A percentile compares a stretch with the other conserved stretches of the same genome.
These are phyloP conservation scores for Kurtzmaniella quercitrusa DNA, from an alignment of 1,139 yeast species.

Conservation along the genomic window DNA sequence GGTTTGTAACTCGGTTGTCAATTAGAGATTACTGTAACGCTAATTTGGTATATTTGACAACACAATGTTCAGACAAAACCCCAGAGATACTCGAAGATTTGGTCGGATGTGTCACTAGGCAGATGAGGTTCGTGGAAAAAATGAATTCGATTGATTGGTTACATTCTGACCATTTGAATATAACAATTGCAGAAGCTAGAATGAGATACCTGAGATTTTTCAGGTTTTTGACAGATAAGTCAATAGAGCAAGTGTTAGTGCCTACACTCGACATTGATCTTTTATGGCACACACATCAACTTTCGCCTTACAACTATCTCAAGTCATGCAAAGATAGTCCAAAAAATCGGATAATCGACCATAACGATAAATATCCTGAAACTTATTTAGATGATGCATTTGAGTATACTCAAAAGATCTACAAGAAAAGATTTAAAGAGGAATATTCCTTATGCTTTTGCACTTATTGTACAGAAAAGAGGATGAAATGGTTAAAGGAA, in stretches of 20 bases:
- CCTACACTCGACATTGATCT: slow-evolving; percentile 30
- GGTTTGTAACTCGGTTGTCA: background rate
- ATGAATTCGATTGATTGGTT: slow-evolving; percentile 29
- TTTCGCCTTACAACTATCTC: slow-evolving; percentile 16
- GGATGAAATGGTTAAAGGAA: background rate
- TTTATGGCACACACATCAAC: slow-evolving; percentile 29
- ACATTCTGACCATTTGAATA: slow-evolving; percentile 15
- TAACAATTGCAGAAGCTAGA: slow-evolving; percentile 17
- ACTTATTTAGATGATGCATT: slow-evolving; percentile 9
- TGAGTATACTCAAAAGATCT: slow-evolving; percentile 12
- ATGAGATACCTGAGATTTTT: slow-evolving; percentile 26
- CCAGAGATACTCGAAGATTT: slow-evolving; percentile 17
- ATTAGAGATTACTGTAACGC: background rate
- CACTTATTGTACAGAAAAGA: slow-evolving; percentile 10
- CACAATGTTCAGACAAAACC: background rate
- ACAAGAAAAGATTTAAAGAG: slow-evolving; percentile 6
- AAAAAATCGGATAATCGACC: slow-evolving; percentile 10
- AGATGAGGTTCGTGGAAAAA: slow-evolving; percentile 25
- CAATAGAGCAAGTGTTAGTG: slow-evolving; percentile 6
- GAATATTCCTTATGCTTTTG: slow-evolving; percentile 15
- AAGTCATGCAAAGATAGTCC: slow-evolving; percentile 1
- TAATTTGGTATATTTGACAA: slow-evolving; percentile 2
- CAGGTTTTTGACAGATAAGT: slow-evolving; percentile 12
- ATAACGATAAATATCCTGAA: slow-evolving; percentile 16
- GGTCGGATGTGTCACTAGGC: slow-evolving; percentile 26